Conservation (phyloP, 805 yeast genomes). For the Metschnikowia lunata region DNA sequence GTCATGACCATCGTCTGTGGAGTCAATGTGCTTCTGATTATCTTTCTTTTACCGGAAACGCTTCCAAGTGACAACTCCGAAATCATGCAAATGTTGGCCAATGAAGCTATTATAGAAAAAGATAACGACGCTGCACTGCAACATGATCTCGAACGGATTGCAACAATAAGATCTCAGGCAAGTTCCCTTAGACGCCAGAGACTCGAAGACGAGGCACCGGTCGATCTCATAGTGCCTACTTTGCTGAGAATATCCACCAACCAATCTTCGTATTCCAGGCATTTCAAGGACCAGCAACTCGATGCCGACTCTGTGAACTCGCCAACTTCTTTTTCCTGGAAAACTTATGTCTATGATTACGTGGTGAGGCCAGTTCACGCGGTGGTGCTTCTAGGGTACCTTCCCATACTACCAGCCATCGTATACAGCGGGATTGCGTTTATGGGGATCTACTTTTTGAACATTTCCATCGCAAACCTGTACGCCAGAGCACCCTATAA, state of each 20-base stretch:
- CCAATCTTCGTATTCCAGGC: constrained; percentile 28
- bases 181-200: constrained; percentile 9
- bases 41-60: constrained; percentile 75
- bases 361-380: constrained; percentile 59
- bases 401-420: constrained; percentile 69
- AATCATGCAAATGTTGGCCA: constrained; percentile 22
- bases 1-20: constrained; percentile 67
- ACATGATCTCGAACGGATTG: constrained; percentile 26
- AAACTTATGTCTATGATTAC: constrained; percentile 36
- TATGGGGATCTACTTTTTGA: constrained; percentile 65
- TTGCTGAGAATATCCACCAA: constrained; percentile 34
- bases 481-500: constrained; percentile 68
- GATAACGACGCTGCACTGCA: constrained; percentile 9
- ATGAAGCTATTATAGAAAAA: neutral
- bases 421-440: constrained; percentile 65
- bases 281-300: constrained; percentile 19
- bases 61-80: constrained; percentile 57
- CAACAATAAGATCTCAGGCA: constrained; percentile 26
- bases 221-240: constrained; percentile 39
- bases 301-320: neutral
- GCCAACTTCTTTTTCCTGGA: neutral
- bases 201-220: constrained; percentile 25
- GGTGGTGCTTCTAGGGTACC: constrained; percentile 56
- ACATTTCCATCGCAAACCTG: constrained; percentile 63
- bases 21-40: constrained; percentile 42